Base-by-base conservation (phyloP, 1,284 basidiomycete species). In the Irpex rosettiformis region DNA sequence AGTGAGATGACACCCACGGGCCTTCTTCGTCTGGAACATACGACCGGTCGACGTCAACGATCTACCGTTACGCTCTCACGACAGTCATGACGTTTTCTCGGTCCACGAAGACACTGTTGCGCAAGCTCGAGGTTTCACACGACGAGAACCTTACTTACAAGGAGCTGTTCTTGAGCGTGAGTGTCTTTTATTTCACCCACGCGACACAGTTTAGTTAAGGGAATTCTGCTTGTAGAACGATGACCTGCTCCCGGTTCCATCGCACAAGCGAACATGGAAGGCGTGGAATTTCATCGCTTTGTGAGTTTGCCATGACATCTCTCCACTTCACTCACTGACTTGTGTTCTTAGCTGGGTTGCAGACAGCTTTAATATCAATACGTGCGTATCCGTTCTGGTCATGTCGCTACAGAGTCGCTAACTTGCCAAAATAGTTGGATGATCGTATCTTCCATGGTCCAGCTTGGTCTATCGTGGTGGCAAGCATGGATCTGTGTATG, bases 301-400 rank as follows among this genome's bases (percentile, higher is more conserved):
- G 85, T 88, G 68, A 60, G 80, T 73, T 18, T 45, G 8, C 8
- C 18, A 45, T 18, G 8, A n/a, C 43, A 45, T 52, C 55, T 45
- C 2, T 25, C 24, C 21, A 37, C 5, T 27, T 29, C 6, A 21
- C 45, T 61, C 33, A 24, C 28, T 21, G 30, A 42, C 8, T 11
- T 49, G 13, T 53, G 62, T 68, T 24, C 56, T 63, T 45, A 91
- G 89, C 72, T 93, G 89, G 89, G 79, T 91, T 55, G 86, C 88
- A 48, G 89, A 91, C 72, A 84, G 82, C 64, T 91, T 92, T 78
- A 92, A 92, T 69, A 79, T 93, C 67, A 90, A 88, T 73, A 89
- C 86, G 77, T 91, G 75, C 65, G 88, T 80, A 8, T 37, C 33
- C 16, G 43, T 16, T 42, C 37, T 47, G 42, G 43, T 58, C 54